Percentiles rank a stretch among this genome's conserved stretches.
Conservation (phyloP, 192 early-diverging fungal genomes). For the Coemansia sp. region DNA sequence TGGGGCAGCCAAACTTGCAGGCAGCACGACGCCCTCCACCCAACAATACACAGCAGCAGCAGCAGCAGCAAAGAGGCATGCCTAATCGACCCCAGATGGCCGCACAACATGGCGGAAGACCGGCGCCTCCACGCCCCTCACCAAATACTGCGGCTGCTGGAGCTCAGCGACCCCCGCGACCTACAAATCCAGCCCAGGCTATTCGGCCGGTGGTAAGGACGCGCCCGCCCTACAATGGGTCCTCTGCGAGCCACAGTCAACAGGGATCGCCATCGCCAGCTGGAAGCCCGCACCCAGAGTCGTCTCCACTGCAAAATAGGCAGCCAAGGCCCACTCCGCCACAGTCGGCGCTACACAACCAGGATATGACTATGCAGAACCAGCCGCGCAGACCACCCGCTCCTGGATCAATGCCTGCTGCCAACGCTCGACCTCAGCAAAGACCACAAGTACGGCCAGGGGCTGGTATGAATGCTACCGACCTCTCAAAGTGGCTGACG, state of each 20-base stretch:
- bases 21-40: conserved; percentile 9
- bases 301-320: background rate
- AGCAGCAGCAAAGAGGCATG: conserved; percentile 2
- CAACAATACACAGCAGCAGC: background rate
- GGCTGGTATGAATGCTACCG: conserved; percentile 4
- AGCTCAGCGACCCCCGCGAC: conserved; percentile 6
- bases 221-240: background rate
- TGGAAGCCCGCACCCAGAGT: conserved; percentile 14
- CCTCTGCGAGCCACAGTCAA: conserved; percentile 1
- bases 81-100: background rate
- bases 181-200: background rate
- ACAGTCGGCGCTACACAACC: conserved; percentile 1
- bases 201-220: conserved; percentile 3
- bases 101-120: background rate
- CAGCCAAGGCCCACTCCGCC: conserved; percentile 8
- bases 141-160: background rate
- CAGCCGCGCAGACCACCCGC: conserved; percentile 2
- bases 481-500: conserved; percentile 43
- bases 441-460: conserved; percentile 19
- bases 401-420: background rate
- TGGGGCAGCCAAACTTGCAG: background rate
- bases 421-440: conserved; percentile 6
- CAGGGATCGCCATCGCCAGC: conserved; percentile 12
- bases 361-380: conserved; percentile 3
- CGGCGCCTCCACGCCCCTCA: background rate